A percentile compares a stretch with the other conserved stretches of the same genome.
These are phyloP conservation scores for Fraxinus albicans DNA, from an alignment of 305 asterid genomes.

Conservation along the genomic window DNA sequence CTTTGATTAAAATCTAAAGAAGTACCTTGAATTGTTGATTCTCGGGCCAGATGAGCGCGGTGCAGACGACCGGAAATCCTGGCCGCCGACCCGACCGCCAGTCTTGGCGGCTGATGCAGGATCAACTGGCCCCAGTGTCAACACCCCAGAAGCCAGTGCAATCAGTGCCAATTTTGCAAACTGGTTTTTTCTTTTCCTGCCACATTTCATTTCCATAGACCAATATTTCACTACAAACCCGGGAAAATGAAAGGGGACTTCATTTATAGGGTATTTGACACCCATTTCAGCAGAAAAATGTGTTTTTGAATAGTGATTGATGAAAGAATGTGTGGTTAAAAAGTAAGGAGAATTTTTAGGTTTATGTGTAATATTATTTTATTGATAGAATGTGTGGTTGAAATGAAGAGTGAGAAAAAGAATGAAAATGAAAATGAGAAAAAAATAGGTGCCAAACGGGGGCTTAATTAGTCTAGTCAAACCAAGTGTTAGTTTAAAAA, in stretches of 20 bases:
- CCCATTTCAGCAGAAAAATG: too few species aligned
- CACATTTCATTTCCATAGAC: conserved; percentile 1
- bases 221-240: neutral
- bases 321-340: too few species aligned
- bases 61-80: conserved; percentile 73
- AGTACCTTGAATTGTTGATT: conserved; percentile 72
- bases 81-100: conserved; percentile 92
- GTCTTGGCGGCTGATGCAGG: conserved; percentile 86
- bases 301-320: too few species aligned
- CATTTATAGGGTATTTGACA: too few species aligned
- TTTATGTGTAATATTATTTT: too few species aligned
- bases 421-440: too few species aligned
- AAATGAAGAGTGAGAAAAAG: too few species aligned
- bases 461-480: too few species aligned
- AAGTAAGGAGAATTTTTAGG: too few species aligned
- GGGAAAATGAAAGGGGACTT: neutral
- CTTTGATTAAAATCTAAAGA: neutral
- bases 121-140: conserved; percentile 76
- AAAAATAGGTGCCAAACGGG: too few species aligned
- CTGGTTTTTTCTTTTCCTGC: conserved; percentile 52
- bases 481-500: too few species aligned
- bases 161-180: conserved; percentile 64
- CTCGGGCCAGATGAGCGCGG: conserved; percentile 85
- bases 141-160: conserved; percentile 74
- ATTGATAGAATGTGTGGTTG: too few species aligned